Conservation (phyloP, 371 early-diverging fungal species). For the Syncephalis plumigaleata region DNA sequence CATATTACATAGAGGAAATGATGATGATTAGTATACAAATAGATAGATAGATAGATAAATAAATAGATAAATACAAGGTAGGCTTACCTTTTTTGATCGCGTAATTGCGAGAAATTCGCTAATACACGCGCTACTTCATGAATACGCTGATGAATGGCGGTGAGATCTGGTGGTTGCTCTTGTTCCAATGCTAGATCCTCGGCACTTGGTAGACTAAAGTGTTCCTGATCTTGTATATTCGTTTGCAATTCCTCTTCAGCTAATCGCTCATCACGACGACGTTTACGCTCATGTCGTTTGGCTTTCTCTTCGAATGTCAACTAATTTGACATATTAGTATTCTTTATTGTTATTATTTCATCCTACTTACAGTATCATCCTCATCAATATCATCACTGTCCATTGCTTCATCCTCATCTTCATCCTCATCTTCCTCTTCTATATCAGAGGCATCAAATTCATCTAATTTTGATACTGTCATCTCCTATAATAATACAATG, state of each 20-base stretch:
- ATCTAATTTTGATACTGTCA: background rate
- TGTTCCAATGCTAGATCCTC: slow-evolving; percentile 47
- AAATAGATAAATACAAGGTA: no score
- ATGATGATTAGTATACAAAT: no score
- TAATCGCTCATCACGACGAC: slow-evolving; percentile 35
- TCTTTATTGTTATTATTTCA: slow-evolving; percentile 25
- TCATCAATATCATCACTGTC: slow-evolving; percentile 13
- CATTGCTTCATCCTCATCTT: slow-evolving; percentile 13
- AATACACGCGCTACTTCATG: slow-evolving; percentile 75
- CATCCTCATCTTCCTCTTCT: slow-evolving; percentile 8
- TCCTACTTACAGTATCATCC: slow-evolving; percentile 9
- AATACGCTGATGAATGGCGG: slow-evolving; percentile 63
- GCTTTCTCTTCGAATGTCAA: slow-evolving; percentile 14
- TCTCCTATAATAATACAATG: background rate
- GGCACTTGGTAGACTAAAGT: slow-evolving; percentile 47
- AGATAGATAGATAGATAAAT: no score
- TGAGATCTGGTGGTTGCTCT: slow-evolving; percentile 30
- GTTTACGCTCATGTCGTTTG: slow-evolving; percentile 28
- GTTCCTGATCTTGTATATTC: slow-evolving; percentile 52
- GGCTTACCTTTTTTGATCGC: slow-evolving; percentile 55
- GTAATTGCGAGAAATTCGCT: slow-evolving; percentile 66
- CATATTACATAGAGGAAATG: background rate
- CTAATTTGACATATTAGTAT: slow-evolving; percentile 25
- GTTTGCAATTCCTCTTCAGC: slow-evolving; percentile 59
- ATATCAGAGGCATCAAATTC: background rate